These are phyloP conservation scores for Gloeopeniophorella convolvens DNA, from an alignment of 768 basidiomycete genomes.

Conservation along the genomic window DNA sequence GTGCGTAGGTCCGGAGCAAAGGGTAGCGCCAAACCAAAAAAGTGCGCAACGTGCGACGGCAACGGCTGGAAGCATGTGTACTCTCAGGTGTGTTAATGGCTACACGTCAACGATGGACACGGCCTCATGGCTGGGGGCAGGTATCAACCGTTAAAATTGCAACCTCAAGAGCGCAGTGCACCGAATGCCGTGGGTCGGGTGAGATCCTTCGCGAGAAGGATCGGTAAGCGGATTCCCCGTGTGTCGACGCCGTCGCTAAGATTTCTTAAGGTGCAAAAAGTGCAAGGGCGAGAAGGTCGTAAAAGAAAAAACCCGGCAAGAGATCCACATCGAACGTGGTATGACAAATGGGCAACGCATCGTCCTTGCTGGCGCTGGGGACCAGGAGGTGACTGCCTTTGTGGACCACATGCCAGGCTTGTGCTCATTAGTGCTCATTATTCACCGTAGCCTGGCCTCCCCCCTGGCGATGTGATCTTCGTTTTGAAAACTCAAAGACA, in stretches of 20 bases:
- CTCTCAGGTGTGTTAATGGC: constrained; percentile 38
- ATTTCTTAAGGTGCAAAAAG: constrained; percentile 73
- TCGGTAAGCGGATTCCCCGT: constrained; percentile 38
- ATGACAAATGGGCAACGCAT: constrained; percentile 81
- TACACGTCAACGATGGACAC: no score
- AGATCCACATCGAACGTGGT: constrained; percentile 81
- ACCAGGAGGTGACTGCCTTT: constrained; percentile 61
- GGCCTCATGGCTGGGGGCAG: no score
- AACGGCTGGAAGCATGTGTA: constrained; percentile 67
- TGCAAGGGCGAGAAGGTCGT: constrained; percentile 84
- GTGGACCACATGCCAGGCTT: neutral
- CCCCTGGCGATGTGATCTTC: constrained; percentile 90
- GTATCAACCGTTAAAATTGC: constrained; percentile 43
- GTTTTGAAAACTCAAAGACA: constrained; percentile 63
- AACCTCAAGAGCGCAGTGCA: constrained; percentile 49
- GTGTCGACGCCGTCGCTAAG: constrained; percentile 3
- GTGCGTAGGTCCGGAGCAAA: constrained; percentile 67
- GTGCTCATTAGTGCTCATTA: neutral
- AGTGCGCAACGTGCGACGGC: constrained; percentile 76
- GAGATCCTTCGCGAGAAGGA: constrained; percentile 79
- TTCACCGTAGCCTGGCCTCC: constrained; percentile 61
- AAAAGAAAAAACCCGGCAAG: constrained; percentile 84
- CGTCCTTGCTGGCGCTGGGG: constrained; percentile 85
- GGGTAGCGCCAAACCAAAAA: constrained; percentile 76
- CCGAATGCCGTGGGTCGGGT: constrained; percentile 64